Evolutionary conservation across 306 rosid species (phyloP).

Genomic region (Sesbania bispinosa): DNA sequence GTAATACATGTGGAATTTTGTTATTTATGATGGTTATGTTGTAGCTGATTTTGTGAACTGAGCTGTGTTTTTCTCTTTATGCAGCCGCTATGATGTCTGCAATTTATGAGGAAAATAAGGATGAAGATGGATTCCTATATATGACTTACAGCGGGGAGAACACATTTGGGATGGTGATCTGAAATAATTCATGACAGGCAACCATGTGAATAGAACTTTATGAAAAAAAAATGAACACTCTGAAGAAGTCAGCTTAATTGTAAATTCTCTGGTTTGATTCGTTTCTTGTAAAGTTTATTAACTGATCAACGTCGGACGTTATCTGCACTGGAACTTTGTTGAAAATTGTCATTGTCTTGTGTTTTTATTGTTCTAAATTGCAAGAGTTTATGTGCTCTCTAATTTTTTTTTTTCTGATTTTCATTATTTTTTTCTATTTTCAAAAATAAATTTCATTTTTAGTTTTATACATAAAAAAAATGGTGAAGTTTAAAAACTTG

Average conservation of each 20-base stretch:
- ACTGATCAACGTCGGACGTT: not conserved
- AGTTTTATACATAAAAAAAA: no score
- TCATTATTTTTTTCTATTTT: no score
- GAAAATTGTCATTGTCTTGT: not conserved
- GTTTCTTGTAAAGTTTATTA: conserved; percentile 1
- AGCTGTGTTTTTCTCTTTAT: conserved; percentile 28
- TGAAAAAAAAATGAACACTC: not conserved
- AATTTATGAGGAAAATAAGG: conserved; percentile 80
- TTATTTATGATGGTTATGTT: not conserved
- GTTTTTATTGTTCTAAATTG: not conserved
- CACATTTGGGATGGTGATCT: conserved; percentile 57
- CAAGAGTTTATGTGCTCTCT: not conserved
- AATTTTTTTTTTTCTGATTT: not conserved
- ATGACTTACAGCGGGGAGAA: conserved; percentile 94
- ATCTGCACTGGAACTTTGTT: not conserved
- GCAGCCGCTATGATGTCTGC: conserved; percentile 94
- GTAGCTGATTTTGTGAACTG: not conserved
- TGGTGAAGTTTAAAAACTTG: no score
- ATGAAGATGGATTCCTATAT: conserved; percentile 84
- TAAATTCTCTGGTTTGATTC: conserved; percentile 33
- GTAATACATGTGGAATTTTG: conserved; percentile 35
- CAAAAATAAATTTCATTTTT: no score
- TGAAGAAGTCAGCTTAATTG: conserved; percentile 29
- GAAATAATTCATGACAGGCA: not conserved
- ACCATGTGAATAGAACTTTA: conserved; percentile 37